phyloP scores from a whole-genome alignment of 2,329 filamentous ascomycete species.

The Metarhizium brunneum region DNA sequence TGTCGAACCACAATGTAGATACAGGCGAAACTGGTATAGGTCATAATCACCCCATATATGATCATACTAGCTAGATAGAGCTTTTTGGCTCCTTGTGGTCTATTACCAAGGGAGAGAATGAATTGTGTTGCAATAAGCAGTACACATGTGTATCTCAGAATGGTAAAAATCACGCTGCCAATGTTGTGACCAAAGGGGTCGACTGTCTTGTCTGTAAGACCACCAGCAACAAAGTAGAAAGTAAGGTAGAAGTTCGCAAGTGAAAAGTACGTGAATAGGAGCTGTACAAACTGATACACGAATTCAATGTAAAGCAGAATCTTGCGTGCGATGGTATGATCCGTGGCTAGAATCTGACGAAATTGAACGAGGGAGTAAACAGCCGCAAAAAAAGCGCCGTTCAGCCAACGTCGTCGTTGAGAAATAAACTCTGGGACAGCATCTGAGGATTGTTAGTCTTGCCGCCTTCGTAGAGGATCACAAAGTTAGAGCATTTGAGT shows the following conservation, averaged over 20 bases:
- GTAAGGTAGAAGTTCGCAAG: conserved; percentile 98
- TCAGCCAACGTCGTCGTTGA: conserved; percentile 91
- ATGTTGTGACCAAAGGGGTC: conserved; percentile 90
- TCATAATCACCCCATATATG: conserved; percentile 89
- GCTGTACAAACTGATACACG: conserved; percentile 84
- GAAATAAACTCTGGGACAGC: conserved; percentile 94
- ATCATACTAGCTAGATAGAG: conserved; percentile 85
- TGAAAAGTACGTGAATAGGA: conserved; percentile 96
- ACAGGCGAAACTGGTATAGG: conserved; percentile 83
- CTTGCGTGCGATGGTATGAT: conserved; percentile 84
- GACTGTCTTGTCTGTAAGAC: conserved; percentile 64
- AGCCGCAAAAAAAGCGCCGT: conserved; percentile 96
- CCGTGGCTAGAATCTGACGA: conserved; percentile 83
- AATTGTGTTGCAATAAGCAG: conserved; percentile 91
- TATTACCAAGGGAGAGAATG: conserved; percentile 91
- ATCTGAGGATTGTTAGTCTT: conserved; percentile 43
- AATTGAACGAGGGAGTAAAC: conserved; percentile 97
- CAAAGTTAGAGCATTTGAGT: too few relatives aligned
- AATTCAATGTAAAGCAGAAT: conserved; percentile 91
- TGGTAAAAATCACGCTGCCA: conserved; percentile 74
- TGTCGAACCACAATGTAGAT: conserved; percentile 86
- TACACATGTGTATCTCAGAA: conserved; percentile 77
- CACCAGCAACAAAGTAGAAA: conserved; percentile 96
- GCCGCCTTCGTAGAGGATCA: neutral
- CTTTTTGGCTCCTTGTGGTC: conserved; percentile 87